phyloP scores from a whole-genome alignment of 1,139 yeast genomes.

The Scheffersomyces lignicola region DNA sequence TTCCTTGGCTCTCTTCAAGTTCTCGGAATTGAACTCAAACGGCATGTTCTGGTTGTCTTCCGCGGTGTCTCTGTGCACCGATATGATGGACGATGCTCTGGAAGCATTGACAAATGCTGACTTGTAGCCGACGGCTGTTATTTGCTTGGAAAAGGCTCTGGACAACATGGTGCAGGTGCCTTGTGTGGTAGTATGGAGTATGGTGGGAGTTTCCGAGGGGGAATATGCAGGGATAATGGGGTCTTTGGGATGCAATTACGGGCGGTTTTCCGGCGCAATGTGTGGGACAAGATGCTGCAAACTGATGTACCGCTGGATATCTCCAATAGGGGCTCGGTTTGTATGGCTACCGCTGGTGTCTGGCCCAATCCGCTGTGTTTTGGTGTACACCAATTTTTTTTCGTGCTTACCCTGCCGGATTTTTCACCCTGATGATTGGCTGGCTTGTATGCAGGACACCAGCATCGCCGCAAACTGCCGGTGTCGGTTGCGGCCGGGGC shows the following conservation, averaged over 20 bases:
- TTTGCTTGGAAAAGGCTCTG: slow-evolving; percentile 9
- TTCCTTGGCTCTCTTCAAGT: slow-evolving; percentile 67
- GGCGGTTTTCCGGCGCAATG: too few species aligned
- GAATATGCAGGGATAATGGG: too few species aligned
- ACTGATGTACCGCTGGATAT: too few species aligned
- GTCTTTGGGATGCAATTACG: too few species aligned
- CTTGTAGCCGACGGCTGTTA: slow-evolving; percentile 5
- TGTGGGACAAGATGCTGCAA: too few species aligned
- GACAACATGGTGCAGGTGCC: slow-evolving; percentile 15
- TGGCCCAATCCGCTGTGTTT: too few species aligned
- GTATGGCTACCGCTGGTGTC: too few species aligned
- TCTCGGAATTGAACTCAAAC: slow-evolving; percentile 74
- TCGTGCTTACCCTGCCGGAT: background rate
- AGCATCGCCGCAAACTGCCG: too few species aligned
- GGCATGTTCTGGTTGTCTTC: slow-evolving; percentile 68
- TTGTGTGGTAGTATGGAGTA: too few species aligned
- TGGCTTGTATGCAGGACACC: slow-evolving; percentile 1
- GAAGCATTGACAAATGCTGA: slow-evolving; percentile 8
- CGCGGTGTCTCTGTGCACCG: slow-evolving; percentile 74
- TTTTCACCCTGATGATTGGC: background rate
- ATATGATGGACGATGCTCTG: slow-evolving; percentile 45
- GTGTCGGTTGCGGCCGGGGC: too few species aligned
- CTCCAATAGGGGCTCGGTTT: too few species aligned
- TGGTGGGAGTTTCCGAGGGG: too few species aligned
- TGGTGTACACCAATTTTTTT: slow-evolving; percentile 1